Percentiles rank a stretch among this genome's conserved stretches.
phyloP scores from a whole-genome alignment of 306 rosid species.

The Cicer chorassanicum region DNA sequence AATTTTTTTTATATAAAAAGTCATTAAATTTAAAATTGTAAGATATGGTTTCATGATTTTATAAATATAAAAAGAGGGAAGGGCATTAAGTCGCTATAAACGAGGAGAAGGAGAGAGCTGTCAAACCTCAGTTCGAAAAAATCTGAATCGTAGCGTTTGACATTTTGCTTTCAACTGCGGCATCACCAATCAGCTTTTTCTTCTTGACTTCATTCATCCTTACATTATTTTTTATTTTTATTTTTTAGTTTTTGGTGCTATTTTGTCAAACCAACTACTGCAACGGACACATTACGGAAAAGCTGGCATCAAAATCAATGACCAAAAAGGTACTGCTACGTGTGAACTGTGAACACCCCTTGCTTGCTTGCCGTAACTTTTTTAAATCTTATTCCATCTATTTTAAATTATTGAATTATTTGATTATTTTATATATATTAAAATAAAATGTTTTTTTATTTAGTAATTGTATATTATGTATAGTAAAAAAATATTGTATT shows the following conservation, averaged over 20 bases:
- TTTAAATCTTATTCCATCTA: too few relatives aligned
- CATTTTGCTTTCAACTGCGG: conserved; percentile 86
- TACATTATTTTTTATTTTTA: not conserved
- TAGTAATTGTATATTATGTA: too few relatives aligned
- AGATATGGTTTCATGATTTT: too few relatives aligned
- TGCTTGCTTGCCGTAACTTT: not conserved
- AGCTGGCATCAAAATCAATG: conserved; percentile 57
- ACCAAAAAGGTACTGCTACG: conserved; percentile 23
- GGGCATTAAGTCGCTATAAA: not conserved
- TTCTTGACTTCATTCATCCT: conserved; percentile 49
- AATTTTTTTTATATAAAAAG: too few relatives aligned
- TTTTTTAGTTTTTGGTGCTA: conserved; percentile 26
- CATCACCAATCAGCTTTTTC: conserved; percentile 62
- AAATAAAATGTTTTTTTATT: too few relatives aligned
- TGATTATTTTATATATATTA: too few relatives aligned
- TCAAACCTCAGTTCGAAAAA: conserved; percentile 63
- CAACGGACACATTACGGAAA: conserved; percentile 48
- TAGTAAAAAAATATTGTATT: too few relatives aligned
- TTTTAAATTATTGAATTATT: too few relatives aligned
- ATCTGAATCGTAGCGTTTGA: conserved; percentile 72
- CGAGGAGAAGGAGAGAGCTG: conserved; percentile 58
- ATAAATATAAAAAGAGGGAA: too few relatives aligned
- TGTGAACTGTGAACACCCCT: conserved; percentile 1
- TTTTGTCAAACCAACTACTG: conserved; percentile 60
- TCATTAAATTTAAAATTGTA: too few relatives aligned